Conservation (phyloP, 192 early-diverging fungal species). For the Coemansia biformis region DNA sequence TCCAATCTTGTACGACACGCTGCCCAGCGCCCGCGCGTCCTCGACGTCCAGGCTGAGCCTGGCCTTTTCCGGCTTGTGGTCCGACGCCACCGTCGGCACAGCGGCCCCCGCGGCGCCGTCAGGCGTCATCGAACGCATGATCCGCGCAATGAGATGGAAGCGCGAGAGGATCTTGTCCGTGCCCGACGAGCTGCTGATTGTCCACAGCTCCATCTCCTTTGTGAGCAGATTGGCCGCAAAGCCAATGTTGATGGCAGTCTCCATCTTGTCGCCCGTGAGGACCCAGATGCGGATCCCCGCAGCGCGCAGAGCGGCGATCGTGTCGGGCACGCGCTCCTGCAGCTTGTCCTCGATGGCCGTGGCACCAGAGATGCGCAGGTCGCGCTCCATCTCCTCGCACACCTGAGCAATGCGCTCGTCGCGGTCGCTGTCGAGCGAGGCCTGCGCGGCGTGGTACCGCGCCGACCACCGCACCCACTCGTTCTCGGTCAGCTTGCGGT, state of each 20-base stretch:
- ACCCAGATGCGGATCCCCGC: conserved; percentile 98
- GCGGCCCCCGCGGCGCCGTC: conserved; percentile 5
- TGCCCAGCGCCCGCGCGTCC: conserved; percentile 43
- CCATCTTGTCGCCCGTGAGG: conserved; percentile 94
- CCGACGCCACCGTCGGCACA: background rate
- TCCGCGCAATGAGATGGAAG: conserved; percentile 44
- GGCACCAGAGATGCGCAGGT: conserved; percentile 85
- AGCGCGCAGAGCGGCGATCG: conserved; percentile 88
- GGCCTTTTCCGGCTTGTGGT: background rate
- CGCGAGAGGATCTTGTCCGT: conserved; percentile 41
- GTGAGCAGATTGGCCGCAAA: conserved; percentile 86
- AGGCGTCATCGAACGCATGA: conserved; percentile 43
- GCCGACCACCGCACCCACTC: conserved; percentile 73
- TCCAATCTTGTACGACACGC: conserved; percentile 47
- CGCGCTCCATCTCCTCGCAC: conserved; percentile 92
- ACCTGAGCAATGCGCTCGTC: conserved; percentile 69
- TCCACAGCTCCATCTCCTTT: conserved; percentile 73
- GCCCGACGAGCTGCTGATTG: conserved; percentile 46
- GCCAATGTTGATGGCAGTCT: conserved; percentile 99
- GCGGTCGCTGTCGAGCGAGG: conserved; percentile 64
- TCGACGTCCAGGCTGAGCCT: conserved; percentile 22
- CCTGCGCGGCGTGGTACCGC: conserved; percentile 68
- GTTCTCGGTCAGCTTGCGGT: conserved; percentile 62
- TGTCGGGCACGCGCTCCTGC: conserved; percentile 96
- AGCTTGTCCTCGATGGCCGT: conserved; percentile 99